Conservation (phyloP, 805 yeast genomes). For the Yarrowia osloensis region DNA sequence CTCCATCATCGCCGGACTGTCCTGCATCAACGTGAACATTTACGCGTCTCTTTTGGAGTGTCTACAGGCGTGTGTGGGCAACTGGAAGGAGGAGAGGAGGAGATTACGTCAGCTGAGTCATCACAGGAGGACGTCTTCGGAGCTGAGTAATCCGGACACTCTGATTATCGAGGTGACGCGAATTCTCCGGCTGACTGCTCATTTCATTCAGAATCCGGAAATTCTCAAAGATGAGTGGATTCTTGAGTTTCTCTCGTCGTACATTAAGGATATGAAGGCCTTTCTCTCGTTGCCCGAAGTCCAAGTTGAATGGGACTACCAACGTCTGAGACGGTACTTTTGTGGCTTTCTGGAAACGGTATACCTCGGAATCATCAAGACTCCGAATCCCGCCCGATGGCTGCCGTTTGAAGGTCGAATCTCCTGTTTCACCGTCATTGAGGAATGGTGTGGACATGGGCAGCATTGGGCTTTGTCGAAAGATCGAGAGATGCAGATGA, state of each 20-base stretch:
- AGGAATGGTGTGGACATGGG: conserved; percentile 96
- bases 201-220: conserved; percentile 54
- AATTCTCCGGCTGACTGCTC: conserved; percentile 67
- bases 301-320: conserved; percentile 70
- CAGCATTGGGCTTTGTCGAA: conserved; percentile 59
- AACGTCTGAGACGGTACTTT: conserved; percentile 76
- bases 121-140: conserved; percentile 9
- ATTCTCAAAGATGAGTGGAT: conserved; percentile 69
- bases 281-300: conserved; percentile 58
- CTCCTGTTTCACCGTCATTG: conserved; percentile 76
- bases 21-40: conserved; percentile 87
- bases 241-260: conserved; percentile 59
- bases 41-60: conserved; percentile 80
- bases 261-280: conserved; percentile 61
- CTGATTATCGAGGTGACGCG: conserved; percentile 77
- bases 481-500: conserved; percentile 67
- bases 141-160: conserved; percentile 17
- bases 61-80: conserved; percentile 59
- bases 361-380: conserved; percentile 47
- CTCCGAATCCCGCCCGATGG: conserved; percentile 51
- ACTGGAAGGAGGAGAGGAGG: conserved; percentile 48
- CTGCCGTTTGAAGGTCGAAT: conserved; percentile 86
- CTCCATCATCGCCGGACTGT: conserved; percentile 84
- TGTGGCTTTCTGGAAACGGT: conserved; percentile 78
- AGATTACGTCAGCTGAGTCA: background rate